Base-by-base conservation (phyloP, 495 filamentous ascomycete species). In the Physcia stellaris region DNA sequence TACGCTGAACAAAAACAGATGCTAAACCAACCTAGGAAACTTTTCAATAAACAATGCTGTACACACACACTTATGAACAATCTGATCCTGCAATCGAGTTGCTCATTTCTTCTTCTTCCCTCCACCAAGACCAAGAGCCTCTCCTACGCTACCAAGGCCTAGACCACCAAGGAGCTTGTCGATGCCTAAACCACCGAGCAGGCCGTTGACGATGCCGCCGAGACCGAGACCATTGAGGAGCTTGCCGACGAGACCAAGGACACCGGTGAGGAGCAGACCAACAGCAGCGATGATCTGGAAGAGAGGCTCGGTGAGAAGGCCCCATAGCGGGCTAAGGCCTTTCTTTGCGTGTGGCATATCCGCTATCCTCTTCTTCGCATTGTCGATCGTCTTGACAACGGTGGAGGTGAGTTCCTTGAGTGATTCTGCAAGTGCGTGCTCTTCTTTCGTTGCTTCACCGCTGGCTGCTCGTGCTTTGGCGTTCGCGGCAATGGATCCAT, bases 321-420 rank as follows among this genome's bases (percentile, higher is more conserved):
- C 79, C 83, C 86, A 86, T 22, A 94, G 74, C 1, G 86, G 85
- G 53, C 85, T 94, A 35, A 95, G 70, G 59, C 83, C 74, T 68
- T 94, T 93, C 77, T 94, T 90, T 18, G 86, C 87, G 42, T 87
- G 78, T 12, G 87, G 87, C 80, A 94, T 87, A 52, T 83, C 81
- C 49, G 80, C 76, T 39, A 94, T 80, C 61, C 80, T 80, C 57
- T 75, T 79, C 70, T 83, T 85, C 26, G 81, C 83, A 31, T 79
- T 74, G 42, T 94, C 86, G 45, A 95, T 86, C n/a, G 79, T 83
- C 49, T 76, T 73, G 4, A 75, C 63, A 6, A 77, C 70, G 2
- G 63, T 73, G 33, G 68, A 63, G 10, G 73, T 71, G 37, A 79
- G 52, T 49, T 87, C 80, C 64, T 88, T 90, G 26, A 95, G 71